Conservation (phyloP, 1,284 basidiomycete species). For the Tilletia indica region DNA sequence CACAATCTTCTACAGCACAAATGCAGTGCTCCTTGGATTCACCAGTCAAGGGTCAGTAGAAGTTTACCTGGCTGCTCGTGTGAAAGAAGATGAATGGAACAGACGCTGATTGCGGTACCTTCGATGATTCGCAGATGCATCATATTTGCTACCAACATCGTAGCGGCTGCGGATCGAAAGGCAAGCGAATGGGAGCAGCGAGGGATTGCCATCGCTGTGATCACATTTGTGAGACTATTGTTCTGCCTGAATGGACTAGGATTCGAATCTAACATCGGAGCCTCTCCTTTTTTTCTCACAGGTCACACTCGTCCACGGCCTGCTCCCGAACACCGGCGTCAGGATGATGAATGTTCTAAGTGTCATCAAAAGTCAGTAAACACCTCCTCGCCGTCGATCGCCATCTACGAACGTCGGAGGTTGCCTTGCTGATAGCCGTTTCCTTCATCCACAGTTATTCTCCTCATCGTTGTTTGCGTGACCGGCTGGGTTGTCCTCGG, state of each 20-base stretch:
- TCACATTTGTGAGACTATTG: conserved; percentile 28
- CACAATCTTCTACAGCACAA: conserved; percentile 66
- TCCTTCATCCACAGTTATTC: conserved; percentile 58
- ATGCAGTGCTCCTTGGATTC: conserved; percentile 67
- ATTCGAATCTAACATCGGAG: background rate
- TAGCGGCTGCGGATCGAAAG: conserved; percentile 60
- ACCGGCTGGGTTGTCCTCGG: conserved; percentile 63
- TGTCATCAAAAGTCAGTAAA: conserved; percentile 60
- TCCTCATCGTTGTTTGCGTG: conserved; percentile 62
- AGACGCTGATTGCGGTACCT: background rate
- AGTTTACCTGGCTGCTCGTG: too few relatives aligned
- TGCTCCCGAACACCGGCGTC: conserved; percentile 64
- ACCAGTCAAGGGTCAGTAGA: conserved; percentile 47
- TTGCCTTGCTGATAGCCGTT: conserved; percentile 20
- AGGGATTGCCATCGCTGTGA: conserved; percentile 65
- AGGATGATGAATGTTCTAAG: conserved; percentile 68
- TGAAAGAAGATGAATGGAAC: background rate
- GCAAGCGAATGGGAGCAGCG: conserved; percentile 62
- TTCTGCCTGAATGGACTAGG: conserved; percentile 32
- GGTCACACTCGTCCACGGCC: conserved; percentile 62
- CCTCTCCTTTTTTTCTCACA: conserved; percentile 25
- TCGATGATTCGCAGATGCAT: background rate
- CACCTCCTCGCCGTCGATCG: background rate
- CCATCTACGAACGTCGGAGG: background rate
- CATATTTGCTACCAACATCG: conserved; percentile 56